A percentile compares a stretch with the other conserved stretches of the same genome.
Evolutionary conservation across 2,329 filamentous ascomycete species (phyloP).

Genomic region (Neurospora sp.): DNA sequence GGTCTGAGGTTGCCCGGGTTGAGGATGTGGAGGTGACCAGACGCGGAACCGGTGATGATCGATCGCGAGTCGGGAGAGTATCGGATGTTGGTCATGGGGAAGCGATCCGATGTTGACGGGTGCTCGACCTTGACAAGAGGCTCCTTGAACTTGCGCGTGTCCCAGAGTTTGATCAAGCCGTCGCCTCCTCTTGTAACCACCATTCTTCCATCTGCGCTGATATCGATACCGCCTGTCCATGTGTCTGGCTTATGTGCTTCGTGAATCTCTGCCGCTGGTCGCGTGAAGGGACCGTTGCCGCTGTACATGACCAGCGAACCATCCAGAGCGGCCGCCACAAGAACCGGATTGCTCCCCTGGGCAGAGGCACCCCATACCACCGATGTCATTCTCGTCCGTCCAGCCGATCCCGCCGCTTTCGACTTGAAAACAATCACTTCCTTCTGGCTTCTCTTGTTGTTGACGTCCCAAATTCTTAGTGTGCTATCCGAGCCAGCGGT

Average conservation of each 20-base stretch:
- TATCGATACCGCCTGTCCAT: slow-evolving; percentile 86
- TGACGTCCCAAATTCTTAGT: slow-evolving; percentile 92
- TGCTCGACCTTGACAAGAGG: slow-evolving; percentile 74
- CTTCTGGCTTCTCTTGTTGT: slow-evolving; percentile 79
- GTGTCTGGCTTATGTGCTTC: slow-evolving; percentile 74
- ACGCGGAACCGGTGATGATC: slow-evolving; percentile 80
- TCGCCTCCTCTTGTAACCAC: slow-evolving; percentile 87
- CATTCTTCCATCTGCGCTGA: slow-evolving; percentile 83
- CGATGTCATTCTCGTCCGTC: slow-evolving; percentile 86
- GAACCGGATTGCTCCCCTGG: slow-evolving; percentile 67
- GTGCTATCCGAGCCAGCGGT: slow-evolving; percentile 95
- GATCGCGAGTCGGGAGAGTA: slow-evolving; percentile 78
- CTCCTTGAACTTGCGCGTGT: slow-evolving; percentile 88
- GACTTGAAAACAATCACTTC: slow-evolving; percentile 96
- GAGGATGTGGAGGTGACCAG: slow-evolving; percentile 81
- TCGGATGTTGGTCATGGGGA: slow-evolving; percentile 74
- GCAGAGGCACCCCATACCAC: slow-evolving; percentile 73
- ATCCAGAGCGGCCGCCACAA: slow-evolving; percentile 77
- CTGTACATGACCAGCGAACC: slow-evolving; percentile 87
- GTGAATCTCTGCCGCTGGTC: slow-evolving; percentile 72
- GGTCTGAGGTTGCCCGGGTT: slow-evolving; percentile 83
- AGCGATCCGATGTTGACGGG: slow-evolving; percentile 72
- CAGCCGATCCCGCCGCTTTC: slow-evolving; percentile 74
- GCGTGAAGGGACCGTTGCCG: slow-evolving; percentile 74
- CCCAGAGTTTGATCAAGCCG: slow-evolving; percentile 90